Conservation (phyloP, 345 rosid species). For the Salix viminalis region DNA sequence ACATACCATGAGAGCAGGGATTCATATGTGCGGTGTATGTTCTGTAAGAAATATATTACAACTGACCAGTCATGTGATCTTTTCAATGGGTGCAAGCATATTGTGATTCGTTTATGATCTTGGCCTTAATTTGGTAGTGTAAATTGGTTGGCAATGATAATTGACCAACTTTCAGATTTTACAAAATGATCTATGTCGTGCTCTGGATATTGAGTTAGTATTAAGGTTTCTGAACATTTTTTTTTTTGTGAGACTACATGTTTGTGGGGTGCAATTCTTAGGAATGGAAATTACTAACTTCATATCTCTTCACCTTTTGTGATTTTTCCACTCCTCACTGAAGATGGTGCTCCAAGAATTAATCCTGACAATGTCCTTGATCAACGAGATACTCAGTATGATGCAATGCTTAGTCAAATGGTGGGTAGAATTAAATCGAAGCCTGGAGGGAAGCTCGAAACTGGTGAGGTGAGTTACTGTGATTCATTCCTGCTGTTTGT, state of each 20-base stretch:
- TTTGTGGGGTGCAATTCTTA: background rate
- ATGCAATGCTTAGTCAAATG: slow-evolving; percentile 86
- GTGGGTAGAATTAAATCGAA: slow-evolving; percentile 74
- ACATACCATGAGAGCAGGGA: background rate
- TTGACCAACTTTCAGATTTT: background rate
- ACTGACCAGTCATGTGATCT: background rate
- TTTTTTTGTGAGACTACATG: background rate
- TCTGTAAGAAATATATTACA: background rate
- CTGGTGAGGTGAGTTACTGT: slow-evolving; percentile 70
- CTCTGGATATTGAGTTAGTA: background rate
- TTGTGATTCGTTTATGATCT: background rate
- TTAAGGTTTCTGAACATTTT: background rate
- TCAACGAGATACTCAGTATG: slow-evolving; percentile 61
- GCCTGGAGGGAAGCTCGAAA: slow-evolving; percentile 82
- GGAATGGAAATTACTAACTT: slow-evolving; percentile 4
- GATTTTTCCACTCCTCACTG: background rate
- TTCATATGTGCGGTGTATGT: background rate
- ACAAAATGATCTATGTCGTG: background rate
- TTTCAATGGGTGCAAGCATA: background rate
- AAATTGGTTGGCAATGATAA: background rate
- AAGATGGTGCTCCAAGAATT: slow-evolving; percentile 36
- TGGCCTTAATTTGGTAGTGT: background rate
- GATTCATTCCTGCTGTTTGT: background rate
- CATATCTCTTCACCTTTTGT: background rate
- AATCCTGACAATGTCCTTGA: slow-evolving; percentile 54